phyloP scores from a whole-genome alignment of 129 eudicot species.

The Deinandra increscens region DNA sequence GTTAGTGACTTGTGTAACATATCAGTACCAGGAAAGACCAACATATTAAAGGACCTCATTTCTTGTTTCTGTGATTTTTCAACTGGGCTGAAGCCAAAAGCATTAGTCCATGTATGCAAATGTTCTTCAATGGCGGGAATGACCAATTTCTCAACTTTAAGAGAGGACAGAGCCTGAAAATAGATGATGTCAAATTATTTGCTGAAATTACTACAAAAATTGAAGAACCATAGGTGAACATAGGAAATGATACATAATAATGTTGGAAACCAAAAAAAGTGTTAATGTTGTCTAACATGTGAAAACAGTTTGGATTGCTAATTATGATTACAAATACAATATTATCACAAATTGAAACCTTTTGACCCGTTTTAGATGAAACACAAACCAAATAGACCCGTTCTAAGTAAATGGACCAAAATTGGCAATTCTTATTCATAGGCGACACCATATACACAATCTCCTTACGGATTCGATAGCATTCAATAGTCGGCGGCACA shows the following conservation, averaged over 20 bases:
- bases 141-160: constrained; percentile 68
- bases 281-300: not conserved
- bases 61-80: constrained; percentile 54
- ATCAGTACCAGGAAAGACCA: constrained; percentile 91
- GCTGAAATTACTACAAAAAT: constrained; percentile 4
- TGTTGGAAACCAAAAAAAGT: not conserved
- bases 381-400: constrained; percentile 4
- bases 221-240: not conserved
- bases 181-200: not conserved
- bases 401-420: constrained; percentile 10
- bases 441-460: constrained; percentile 8
- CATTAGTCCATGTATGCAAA: constrained; percentile 74
- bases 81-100: constrained; percentile 55
- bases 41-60: constrained; percentile 65
- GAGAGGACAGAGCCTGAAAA: constrained; percentile 62
- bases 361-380: constrained; percentile 7
- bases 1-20: constrained; percentile 62
- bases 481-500: constrained; percentile 79
- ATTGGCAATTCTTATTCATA: not conserved
- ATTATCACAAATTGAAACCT: not conserved
- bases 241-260: not conserved
- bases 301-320: not conserved
- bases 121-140: constrained; percentile 91
- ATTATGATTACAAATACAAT: not conserved
- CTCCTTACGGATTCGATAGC: constrained; percentile 79